phyloP scores from a whole-genome alignment of 352 stramenopile species.

The Phytophthora macrochlamydospora region DNA sequence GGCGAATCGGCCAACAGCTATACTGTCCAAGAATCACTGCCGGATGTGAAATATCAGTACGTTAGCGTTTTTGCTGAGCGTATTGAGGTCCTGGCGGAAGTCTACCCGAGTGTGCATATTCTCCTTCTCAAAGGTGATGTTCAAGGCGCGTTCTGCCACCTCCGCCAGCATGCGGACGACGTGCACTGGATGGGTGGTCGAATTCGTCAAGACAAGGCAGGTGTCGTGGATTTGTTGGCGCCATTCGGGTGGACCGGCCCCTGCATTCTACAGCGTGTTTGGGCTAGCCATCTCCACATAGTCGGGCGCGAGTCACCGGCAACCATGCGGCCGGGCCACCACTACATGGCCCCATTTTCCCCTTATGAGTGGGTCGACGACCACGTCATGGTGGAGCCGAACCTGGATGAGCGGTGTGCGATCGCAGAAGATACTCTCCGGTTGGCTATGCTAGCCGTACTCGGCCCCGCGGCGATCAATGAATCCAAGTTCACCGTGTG shows the following conservation, averaged over 20 bases:
- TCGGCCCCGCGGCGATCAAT: conserved; percentile 18
- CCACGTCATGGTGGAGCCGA: conserved; percentile 7
- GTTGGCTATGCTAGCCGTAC: conserved; percentile 16
- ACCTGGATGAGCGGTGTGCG: neutral
- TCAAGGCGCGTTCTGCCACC: neutral
- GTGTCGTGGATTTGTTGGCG: conserved; percentile 2
- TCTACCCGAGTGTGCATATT: neutral
- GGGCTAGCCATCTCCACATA: conserved; percentile 7
- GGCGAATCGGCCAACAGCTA: neutral
- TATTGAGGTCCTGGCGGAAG: neutral
- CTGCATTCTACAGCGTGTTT: conserved; percentile 4
- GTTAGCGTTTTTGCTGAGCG: neutral
- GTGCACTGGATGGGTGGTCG: neutral
- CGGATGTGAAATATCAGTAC: neutral
- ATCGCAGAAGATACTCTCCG: conserved; percentile 2
- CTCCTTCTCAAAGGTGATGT: neutral
- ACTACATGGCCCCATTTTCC: conserved; percentile 4
- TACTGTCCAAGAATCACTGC: neutral
- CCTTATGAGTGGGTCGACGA: conserved; percentile 17
- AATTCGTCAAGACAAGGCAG: neutral
- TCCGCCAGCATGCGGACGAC: neutral
- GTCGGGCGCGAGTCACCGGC: neutral
- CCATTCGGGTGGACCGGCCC: conserved; percentile 10
- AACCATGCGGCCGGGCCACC: neutral
- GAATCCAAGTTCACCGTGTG: conserved; percentile 17